A percentile compares a stretch with the other conserved stretches of the same genome.
Evolutionary conservation across 345 rosid genomes (phyloP).

Genomic region (Geranium brycei): DNA sequence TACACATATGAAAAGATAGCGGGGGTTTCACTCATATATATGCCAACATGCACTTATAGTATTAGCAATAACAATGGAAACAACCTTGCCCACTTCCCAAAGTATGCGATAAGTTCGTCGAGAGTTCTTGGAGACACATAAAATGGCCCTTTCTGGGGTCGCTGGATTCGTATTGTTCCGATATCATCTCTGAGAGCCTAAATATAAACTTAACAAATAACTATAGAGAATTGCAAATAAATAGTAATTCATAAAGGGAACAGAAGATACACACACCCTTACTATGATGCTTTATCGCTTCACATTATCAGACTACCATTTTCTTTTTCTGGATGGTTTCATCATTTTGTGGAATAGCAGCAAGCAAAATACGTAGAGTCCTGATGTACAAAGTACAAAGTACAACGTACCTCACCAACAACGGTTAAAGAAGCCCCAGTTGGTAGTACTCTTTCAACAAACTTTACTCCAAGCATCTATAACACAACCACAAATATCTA

Average conservation of each 20-base stretch:
- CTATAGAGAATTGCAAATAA: background rate
- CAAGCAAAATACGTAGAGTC: too few species aligned
- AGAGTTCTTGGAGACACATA: conserved; percentile 73
- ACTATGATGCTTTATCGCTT: too few species aligned
- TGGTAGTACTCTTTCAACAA: conserved; percentile 83
- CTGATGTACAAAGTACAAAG: conserved; percentile 4
- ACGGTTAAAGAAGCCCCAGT: conserved; percentile 82
- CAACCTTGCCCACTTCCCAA: conserved; percentile 85
- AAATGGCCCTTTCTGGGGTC: conserved; percentile 80
- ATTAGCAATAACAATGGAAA: background rate
- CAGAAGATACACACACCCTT: too few species aligned
- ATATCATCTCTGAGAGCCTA: conserved; percentile 85
- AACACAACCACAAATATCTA: conserved; percentile 6
- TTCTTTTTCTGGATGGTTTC: background rate
- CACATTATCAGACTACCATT: too few species aligned
- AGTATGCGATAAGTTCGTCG: conserved; percentile 44
- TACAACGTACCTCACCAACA: conserved; percentile 75
- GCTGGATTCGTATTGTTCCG: conserved; percentile 69
- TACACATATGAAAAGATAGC: background rate
- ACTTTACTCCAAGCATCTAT: conserved; percentile 97
- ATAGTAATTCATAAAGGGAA: background rate
- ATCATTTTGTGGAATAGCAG: background rate
- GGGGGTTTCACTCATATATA: background rate
- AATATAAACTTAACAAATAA: conserved; percentile 11
- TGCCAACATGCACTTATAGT: background rate